Evolutionary conservation across 768 basidiomycete species (phyloP).

Genomic region (Xanthoconium stramineum): DNA sequence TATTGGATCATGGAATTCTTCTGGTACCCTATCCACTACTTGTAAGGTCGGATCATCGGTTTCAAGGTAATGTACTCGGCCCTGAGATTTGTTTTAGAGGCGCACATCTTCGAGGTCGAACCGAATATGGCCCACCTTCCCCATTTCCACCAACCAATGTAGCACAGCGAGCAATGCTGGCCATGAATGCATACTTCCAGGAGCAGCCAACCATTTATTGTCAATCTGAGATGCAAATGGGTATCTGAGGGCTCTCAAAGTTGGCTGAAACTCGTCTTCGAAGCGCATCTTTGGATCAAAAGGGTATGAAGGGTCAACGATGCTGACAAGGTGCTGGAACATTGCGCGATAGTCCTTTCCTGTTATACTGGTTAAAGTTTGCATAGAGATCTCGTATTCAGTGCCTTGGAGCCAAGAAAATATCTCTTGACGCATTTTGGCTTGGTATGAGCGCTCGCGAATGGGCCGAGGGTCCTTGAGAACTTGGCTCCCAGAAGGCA

Average conservation of each 20-base stretch:
- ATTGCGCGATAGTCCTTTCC: constrained; percentile 84
- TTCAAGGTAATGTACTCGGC: constrained; percentile 45
- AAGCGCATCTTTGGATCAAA: constrained; percentile 51
- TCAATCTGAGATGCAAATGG: constrained; percentile 78
- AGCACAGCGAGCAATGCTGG: constrained; percentile 81
- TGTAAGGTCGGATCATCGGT: constrained; percentile 70
- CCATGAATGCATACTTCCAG: constrained; percentile 93
- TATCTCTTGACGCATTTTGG: constrained; percentile 76
- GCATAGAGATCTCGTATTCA: constrained; percentile 66
- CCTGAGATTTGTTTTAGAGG: constrained; percentile 19
- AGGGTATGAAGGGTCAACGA: constrained; percentile 70
- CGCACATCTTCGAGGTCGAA: background rate
- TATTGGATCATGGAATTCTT: constrained; percentile 70
- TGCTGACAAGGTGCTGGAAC: constrained; percentile 71
- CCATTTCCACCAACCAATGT: constrained; percentile 88
- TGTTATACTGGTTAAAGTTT: constrained; percentile 73
- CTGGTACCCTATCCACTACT: constrained; percentile 56
- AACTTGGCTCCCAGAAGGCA: constrained; percentile 52
- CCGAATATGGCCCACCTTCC: constrained; percentile 55
- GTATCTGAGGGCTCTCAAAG: constrained; percentile 75
- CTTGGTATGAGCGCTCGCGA: constrained; percentile 71
- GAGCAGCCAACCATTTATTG: constrained; percentile 82
- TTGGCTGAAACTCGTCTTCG: constrained; percentile 81
- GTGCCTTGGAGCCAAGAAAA: constrained; percentile 60
- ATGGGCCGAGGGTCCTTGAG: constrained; percentile 76